Evolutionary conservation across 2,329 filamentous ascomycete species (phyloP), one percentile per base, ranked within the genome.

Genomic region (Dryadomyces quercus-mongolicae): DNA sequence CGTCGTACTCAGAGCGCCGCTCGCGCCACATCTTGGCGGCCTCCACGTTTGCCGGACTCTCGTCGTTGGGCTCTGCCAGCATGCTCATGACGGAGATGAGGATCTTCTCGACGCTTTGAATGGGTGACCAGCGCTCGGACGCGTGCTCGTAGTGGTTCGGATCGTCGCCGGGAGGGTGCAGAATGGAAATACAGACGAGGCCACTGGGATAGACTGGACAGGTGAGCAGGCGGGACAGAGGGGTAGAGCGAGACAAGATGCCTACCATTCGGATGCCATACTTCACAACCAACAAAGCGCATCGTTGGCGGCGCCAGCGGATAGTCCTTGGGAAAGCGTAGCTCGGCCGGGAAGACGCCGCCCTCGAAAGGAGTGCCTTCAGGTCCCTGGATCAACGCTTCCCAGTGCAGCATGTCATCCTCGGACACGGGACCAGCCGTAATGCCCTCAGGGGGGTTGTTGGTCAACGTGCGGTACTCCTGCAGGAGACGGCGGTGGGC

Each of bases 81-180:
- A 97, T 97, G 70, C 89, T 95, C 86, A 97, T 97, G 57, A 97
- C 92, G 49, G 84, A 90, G 55, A 97, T 90, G 61, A 97, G 76
- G 62, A 97, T 97, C 76, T 96, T 97, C 73, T 97, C 93, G 61
- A 96, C 92, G 56, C 86, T 93, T 73, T 97, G 93, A 59, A 97
- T 95, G 13, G 92, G 92, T 31, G 86, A 92, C 92, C 92, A 97
- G 59, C 92, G 84, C 74, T 97, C 93, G 1, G 86, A 90, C 8
- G 93, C 92, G 63, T 92, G 88, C 71, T 97, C 92, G 77, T 97
- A 97, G 74, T 95, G 91, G 73, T 96, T 96, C 54, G 93, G 93
- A 70, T 97, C 92, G 71, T 97, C 92, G 64, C 93, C 92, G 2
- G 92, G 92, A 3, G 92, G 86, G 70, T 97, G 92, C 2, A 97